Base-by-base conservation (phyloP, 257 asterid genomes). In the Eustoma russellianum region DNA sequence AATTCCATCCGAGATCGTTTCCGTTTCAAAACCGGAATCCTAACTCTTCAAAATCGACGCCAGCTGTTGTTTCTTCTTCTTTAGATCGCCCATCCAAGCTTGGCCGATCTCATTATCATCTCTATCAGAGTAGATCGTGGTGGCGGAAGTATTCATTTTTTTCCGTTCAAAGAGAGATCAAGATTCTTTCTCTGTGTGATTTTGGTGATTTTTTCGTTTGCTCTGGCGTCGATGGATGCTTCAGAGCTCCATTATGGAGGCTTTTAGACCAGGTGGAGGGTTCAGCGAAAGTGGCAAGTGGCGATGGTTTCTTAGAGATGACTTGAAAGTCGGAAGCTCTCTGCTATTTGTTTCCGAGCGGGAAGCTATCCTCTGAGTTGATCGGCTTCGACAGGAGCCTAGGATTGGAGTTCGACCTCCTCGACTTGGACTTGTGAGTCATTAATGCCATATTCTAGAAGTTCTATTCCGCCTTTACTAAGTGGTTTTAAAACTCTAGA, bases 1-100 rank as follows among this genome's bases (percentile, higher is more conserved):
- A 80, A 52, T 72, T 86, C 95, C 83, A 81, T 90, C 85, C 93
- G 95, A 5, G 95, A 83, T 74, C 83, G 95, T 53, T 78, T 86
- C 74, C 87, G 80, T 45, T 80, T 77, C 71, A 86, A 83, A n/a
- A n/a, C 17, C 66, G 66, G 24, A 63, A 57, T 58, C 66, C 70
- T 62, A 63, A 54, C 48, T 17, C 50, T 51, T 8, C 50, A 28
- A 48, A 48, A 16, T 10, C 67, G 49, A 34, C 40, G 57, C 14
- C 62, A n/a, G 50, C 73, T 13, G 13, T 55, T 7, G 24, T 5
- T 57, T 28, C 38, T 13, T n/a, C n/a, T n/a, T 30, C 73, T 48
- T 7, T 19, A 41, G 73, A 67, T 67, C 73, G 68, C n/a, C 73
- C 55, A 48, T 55, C 14, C 35, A 67, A 24, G 40, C 34, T 35